Conservation (phyloP, 2,329 filamentous ascomycete species). For the Aureobasidium sp. region DNA sequence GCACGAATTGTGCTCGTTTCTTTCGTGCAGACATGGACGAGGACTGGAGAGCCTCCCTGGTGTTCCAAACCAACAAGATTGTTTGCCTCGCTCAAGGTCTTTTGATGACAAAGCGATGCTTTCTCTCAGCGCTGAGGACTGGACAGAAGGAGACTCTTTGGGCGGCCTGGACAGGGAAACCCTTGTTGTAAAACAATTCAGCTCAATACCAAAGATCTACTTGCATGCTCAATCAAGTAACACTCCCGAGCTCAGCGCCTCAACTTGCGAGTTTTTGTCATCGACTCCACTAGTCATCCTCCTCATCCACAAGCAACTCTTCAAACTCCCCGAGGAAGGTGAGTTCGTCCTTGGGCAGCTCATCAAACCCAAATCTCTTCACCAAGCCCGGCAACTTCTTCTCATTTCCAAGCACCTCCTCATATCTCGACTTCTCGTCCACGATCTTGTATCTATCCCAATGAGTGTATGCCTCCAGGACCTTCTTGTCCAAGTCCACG, state of each 20-base stretch:
- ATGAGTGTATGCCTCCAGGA: slow-evolving; percentile 12
- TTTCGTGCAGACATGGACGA: no score
- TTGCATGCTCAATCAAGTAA: not conserved
- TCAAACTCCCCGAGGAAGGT: not conserved
- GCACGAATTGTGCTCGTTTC: no score
- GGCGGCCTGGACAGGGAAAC: not conserved
- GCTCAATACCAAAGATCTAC: not conserved
- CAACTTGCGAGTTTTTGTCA: not conserved
- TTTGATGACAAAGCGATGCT: not conserved
- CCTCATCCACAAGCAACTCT: not conserved
- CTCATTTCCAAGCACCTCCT: not conserved
- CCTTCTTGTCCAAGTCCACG: slow-evolving; percentile 19
- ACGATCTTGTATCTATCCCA: not conserved
- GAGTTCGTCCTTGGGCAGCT: not conserved
- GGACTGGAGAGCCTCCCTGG: no score
- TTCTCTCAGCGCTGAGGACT: not conserved
- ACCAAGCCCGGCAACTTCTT: not conserved
- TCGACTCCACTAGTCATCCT: not conserved
- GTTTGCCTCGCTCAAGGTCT: not conserved
- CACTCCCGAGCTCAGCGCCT: not conserved
- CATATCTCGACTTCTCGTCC: not conserved
- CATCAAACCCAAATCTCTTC: not conserved
- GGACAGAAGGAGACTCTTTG: not conserved
- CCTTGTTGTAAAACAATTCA: not conserved
- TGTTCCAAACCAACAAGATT: no score